phyloP scores from a whole-genome alignment of 73 alveolate species.

The Symbiodinium pilosum region DNA sequence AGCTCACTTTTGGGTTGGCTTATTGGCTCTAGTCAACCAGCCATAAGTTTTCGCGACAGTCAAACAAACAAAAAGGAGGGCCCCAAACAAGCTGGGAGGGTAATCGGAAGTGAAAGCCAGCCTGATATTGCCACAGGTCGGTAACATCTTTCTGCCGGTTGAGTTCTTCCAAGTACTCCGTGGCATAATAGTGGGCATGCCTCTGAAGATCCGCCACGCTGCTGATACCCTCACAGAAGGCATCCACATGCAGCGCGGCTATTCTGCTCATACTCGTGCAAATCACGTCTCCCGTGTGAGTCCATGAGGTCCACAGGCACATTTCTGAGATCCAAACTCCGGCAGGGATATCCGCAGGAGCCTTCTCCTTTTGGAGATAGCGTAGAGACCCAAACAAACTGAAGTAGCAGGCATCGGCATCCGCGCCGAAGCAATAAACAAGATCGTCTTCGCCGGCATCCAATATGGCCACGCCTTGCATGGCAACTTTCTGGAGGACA shows the following conservation, averaged over 20 bases:
- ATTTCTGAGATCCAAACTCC: slow-evolving; percentile 1
- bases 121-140: not conserved
- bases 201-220: not conserved
- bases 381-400: not conserved
- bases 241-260: not conserved
- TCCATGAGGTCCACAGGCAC: slow-evolving; percentile 20
- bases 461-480: not conserved
- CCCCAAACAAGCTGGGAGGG: too few relatives aligned
- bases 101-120: too few relatives aligned
- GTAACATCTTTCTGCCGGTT: not conserved
- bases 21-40: too few relatives aligned
- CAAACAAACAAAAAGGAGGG: too few relatives aligned
- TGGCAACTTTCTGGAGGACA: not conserved
- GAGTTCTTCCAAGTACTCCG: slow-evolving; percentile 1
- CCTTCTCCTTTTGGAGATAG: not conserved
- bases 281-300: not conserved
- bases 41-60: too few relatives aligned
- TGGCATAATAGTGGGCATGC: slow-evolving; percentile 10
- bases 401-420: not conserved
- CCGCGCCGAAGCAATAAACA: not conserved
- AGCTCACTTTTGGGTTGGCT: too few relatives aligned
- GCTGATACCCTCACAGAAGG: not conserved
- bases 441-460: slow-evolving; percentile 4
- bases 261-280: slow-evolving; percentile 18
- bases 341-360: not conserved